Evolutionary conservation across 768 basidiomycete genomes (phyloP), one percentile per base, ranked within the genome.

Genomic region (Mycena filopes): DNA sequence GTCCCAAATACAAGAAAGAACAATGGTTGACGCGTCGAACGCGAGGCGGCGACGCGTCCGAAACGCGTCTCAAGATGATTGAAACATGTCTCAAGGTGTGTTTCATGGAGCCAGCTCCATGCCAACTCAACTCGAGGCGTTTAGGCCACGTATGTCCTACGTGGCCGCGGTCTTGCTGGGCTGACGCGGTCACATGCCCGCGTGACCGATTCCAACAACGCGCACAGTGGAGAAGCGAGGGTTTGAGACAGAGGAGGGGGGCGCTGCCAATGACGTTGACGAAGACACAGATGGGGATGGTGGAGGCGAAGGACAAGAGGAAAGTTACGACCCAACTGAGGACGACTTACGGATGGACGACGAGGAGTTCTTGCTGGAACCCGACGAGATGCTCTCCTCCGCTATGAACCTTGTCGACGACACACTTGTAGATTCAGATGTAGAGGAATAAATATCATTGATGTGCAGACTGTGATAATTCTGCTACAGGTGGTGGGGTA

Each of bases 361-460:
- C 23, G 62, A 63, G 11, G 62, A 57, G 38, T 63, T 63, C 9
- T 25, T 55, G 28, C 41, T 49, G 46, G 47, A 57, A 49, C 49
- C 59, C 5, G 31, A 16, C 11, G 43, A n/a, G 8, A 3, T 63
- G 0, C 31, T 63, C 36, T 11, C 40, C 4, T 20, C 38, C 0
- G 57, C 57, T 0, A 41, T 12, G 38, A 38, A 29, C 1, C 16
- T 59, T 25, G 20, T 59, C 0, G 47, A 59, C n/a, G 21, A 21
- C 21, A 16, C 4, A 7, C n/a, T 38, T 15, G 13, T 9, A 23
- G 38, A 47, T 18, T 33, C 25, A 33, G 47, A 48, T 29, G 29
- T 28, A 4, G 40, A 51, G 47, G 43, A 49, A 38, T 16, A 23
- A 49, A 21, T 28, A 29, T 45, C 5, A 43, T 48, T 36, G 16